Conservation (phyloP, 139 green algal species). For the Ettlia oleoabundans region DNA sequence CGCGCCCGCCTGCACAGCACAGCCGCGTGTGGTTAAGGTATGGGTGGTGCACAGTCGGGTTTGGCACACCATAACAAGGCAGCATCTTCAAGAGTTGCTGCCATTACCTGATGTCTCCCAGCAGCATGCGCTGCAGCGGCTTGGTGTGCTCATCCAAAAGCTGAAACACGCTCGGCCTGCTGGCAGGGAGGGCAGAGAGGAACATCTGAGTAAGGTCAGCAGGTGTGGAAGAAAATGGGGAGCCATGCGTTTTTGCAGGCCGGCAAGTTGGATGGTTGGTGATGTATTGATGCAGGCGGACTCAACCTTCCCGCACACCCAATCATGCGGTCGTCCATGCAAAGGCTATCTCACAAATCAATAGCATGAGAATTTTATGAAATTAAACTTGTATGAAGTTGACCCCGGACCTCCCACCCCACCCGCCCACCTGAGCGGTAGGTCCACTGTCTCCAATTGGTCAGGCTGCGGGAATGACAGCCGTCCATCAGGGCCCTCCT, state of each 20-base stretch:
- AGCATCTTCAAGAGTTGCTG: neutral
- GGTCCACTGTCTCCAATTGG: neutral
- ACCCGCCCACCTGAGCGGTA: constrained; percentile 28
- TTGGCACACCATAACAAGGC: neutral
- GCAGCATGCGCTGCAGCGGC: constrained; percentile 26
- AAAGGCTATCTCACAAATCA: too few relatives aligned
- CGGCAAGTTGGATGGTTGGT: too few relatives aligned
- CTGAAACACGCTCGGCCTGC: constrained; percentile 29
- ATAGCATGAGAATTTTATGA: too few relatives aligned
- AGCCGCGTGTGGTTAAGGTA: neutral
- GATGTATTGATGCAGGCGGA: too few relatives aligned
- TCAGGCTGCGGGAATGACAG: neutral
- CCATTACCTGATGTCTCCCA: constrained; percentile 1
- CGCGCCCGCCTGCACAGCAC: neutral
- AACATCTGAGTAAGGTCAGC: too few relatives aligned
- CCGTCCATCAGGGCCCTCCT: neutral
- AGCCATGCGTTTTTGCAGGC: too few relatives aligned
- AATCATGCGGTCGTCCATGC: too few relatives aligned
- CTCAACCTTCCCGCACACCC: too few relatives aligned
- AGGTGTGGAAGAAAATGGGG: too few relatives aligned
- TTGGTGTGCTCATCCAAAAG: neutral
- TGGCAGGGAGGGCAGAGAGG: too few relatives aligned
- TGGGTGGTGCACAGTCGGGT: neutral
- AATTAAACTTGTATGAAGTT: too few relatives aligned
- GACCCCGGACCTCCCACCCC: too few relatives aligned